Percentiles rank a stretch among this genome's conserved stretches.
These are phyloP conservation scores for Fraxinus platypoda DNA, from an alignment of 305 asterid species.

Conservation along the genomic window DNA sequence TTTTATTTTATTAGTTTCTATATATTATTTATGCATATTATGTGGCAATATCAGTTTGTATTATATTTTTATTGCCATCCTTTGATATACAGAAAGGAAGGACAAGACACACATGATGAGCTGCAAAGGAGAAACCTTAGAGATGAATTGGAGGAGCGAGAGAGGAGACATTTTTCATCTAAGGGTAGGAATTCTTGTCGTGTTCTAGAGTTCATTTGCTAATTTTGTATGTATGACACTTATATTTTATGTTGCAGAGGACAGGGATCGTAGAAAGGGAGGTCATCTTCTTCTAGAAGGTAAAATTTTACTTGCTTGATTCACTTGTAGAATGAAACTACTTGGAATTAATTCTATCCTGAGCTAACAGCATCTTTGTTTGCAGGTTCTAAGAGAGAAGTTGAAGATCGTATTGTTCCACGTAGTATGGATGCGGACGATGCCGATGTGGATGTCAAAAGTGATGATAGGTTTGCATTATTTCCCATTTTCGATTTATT, in stretches of 20 bases:
- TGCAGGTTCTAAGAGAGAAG: constrained; percentile 68
- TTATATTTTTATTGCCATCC: constrained; percentile 3
- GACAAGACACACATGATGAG: constrained; percentile 88
- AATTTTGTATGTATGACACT: neutral
- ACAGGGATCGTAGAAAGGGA: constrained; percentile 48
- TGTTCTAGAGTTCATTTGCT: neutral
- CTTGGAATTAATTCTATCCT: neutral
- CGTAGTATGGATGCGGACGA: constrained; percentile 86
- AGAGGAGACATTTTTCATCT: constrained; percentile 76
- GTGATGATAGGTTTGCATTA: constrained; percentile 43
- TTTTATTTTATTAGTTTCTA: neutral
- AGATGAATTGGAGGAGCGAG: constrained; percentile 79
- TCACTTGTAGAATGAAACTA: neutral
- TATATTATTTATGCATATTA: neutral
- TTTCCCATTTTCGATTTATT: neutral
- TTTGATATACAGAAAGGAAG: constrained; percentile 54
- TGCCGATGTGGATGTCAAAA: constrained; percentile 58
- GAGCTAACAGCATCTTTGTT: constrained; percentile 5
- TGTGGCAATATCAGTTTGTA: neutral
- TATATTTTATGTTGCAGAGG: constrained; percentile 33
- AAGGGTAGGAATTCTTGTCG: constrained; percentile 40
- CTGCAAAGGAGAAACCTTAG: constrained; percentile 70
- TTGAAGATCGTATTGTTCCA: constrained; percentile 72
- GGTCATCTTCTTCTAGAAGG: constrained; percentile 87
- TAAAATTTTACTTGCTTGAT: constrained; percentile 27